Evolutionary conservation across 228 moss, liverwort and hornwort genomes (phyloP).

Genomic region (Sphagnum magellanicum): DNA sequence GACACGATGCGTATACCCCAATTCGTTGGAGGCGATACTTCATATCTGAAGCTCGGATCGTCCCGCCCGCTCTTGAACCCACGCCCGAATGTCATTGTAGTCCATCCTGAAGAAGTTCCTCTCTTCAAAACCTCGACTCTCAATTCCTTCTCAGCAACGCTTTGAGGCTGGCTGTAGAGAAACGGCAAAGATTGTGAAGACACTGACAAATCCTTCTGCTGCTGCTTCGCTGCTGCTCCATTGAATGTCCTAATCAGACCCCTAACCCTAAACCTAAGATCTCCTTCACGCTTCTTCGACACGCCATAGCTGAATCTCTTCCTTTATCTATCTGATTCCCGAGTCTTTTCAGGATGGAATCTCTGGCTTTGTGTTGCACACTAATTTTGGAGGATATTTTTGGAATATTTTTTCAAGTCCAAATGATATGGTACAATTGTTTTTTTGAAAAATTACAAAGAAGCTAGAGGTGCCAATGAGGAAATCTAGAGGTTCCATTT

Average conservation of each 20-base stretch:
- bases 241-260: background rate
- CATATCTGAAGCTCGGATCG: slow-evolving; percentile 73
- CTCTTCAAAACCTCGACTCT: background rate
- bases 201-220: background rate
- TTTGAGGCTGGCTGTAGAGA: background rate
- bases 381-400: no score
- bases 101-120: background rate
- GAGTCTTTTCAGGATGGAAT: no score
- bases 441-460: no score
- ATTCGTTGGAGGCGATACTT: slow-evolving; percentile 78
- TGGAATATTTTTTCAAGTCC: no score
- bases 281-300: no score
- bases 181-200: background rate
- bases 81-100: slow-evolving; percentile 6
- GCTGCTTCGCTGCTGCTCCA: background rate
- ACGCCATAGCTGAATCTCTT: no score
- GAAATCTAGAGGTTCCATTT: no score
- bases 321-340: no score
- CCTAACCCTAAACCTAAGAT: slow-evolving; percentile 3
- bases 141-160: background rate
- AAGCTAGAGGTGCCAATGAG: no score
- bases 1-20: slow-evolving; percentile 98
- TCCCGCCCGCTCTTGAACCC: slow-evolving; percentile 46
- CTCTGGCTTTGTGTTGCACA: no score
- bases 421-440: no score